Base-by-base conservation (phyloP, 176 grass and related monocot genomes). In the Calamus simplicifolius region DNA sequence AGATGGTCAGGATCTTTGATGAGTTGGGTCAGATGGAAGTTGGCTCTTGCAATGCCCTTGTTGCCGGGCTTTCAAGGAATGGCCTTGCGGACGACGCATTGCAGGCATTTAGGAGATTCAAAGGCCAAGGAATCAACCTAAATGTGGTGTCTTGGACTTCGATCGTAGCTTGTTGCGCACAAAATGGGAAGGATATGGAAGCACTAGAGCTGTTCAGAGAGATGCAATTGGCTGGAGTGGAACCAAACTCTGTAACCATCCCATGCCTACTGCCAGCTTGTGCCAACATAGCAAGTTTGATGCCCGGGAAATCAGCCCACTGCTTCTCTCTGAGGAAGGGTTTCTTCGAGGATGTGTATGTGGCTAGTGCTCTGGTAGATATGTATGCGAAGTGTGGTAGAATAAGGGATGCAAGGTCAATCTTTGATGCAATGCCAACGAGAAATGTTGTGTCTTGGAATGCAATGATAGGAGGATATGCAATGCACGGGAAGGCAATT, bases 81-180 rank as follows among this genome's bases (percentile, higher is more conserved):
- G 29, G 50, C 27, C 71, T 68, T 7, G 86, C 57, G 23, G 58
- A 68, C 3, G 63, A 81, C 48, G 86, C 86, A 4, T 17, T 89
- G 18, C 64, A 69, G 8, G 8, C 80, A 17, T 89, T 89, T 56
- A 61, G 30, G 16, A 56, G 79, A 67, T 85, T 89, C 63, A 18
- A 57, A 54, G 52, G 21, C 52, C 50, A 49, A 61, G 78, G 81
- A 57, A 16, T 82, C 0, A 43, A 74, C 27, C 30, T 85, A 79
- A 82, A 89, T 69, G 81, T 89, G 0, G 81, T 89, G 59, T 89
- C 86, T 27, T 89, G 81, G 86, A 89, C 86, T 18, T 89, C 81
- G 10, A 85, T 85, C 28, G 86, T 89, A 26, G 74, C 81, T 26
- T 89, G 78, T 19, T 89, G 81, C 5, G 71, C 77, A 38, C 86